Conservation (phyloP, 768 basidiomycete genomes). For the Mycena maculata region DNA sequence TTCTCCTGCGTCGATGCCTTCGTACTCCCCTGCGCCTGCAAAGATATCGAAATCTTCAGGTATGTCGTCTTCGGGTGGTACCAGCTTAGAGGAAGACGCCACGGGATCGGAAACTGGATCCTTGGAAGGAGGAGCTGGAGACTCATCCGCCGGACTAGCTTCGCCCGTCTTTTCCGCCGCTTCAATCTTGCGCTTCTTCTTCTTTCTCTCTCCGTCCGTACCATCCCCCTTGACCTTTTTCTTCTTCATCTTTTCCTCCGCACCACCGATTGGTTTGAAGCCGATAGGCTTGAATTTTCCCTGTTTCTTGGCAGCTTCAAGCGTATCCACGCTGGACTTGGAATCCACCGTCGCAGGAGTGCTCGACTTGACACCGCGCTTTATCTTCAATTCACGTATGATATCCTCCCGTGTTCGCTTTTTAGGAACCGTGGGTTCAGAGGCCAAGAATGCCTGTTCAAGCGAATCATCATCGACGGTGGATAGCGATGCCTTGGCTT, state of each 20-base stretch:
- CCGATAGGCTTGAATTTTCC: constrained; percentile 71
- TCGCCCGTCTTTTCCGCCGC: constrained; percentile 37
- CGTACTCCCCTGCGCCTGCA: constrained; percentile 85
- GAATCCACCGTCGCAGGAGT: constrained; percentile 39
- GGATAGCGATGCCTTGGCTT: constrained; percentile 68
- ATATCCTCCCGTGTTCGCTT: constrained; percentile 87
- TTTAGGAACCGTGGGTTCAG: constrained; percentile 46
- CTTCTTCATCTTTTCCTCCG: constrained; percentile 64
- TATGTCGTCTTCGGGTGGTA: constrained; percentile 50
- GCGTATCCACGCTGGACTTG: constrained; percentile 45
- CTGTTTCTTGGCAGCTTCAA: constrained; percentile 60
- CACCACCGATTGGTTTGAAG: constrained; percentile 69
- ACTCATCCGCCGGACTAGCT: constrained; percentile 40
- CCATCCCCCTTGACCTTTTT: constrained; percentile 52
- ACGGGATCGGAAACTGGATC: constrained; percentile 17
- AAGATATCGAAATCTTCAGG: constrained; percentile 86
- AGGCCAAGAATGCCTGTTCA: constrained; percentile 75
- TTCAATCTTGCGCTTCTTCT: constrained; percentile 68
- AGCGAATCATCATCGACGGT: constrained; percentile 83
- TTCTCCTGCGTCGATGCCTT: constrained; percentile 69
- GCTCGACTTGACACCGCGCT: constrained; percentile 50
- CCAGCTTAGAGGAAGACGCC: constrained; percentile 36
- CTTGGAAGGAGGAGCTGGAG: constrained; percentile 8
- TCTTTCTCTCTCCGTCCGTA: constrained; percentile 62
- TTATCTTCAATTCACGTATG: constrained; percentile 77